These are phyloP conservation scores for Phallus indusiatus DNA, from an alignment of 768 basidiomycete genomes.

Conservation along the genomic window DNA sequence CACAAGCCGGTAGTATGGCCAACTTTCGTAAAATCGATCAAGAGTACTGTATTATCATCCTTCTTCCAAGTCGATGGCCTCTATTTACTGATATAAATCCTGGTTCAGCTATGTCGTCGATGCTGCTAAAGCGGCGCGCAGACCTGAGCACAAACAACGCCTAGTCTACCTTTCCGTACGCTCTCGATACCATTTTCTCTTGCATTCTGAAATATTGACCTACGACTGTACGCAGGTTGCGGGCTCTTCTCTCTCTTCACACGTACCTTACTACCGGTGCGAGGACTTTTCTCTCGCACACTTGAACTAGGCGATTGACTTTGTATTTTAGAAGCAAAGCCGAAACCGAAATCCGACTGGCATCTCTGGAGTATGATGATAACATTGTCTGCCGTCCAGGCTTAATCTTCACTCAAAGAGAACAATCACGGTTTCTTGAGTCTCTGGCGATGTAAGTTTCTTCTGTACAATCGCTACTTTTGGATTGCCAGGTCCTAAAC, in stretches of 20 bases:
- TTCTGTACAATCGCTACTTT: too few species aligned
- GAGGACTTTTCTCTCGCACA: too few species aligned
- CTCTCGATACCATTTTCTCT: too few species aligned
- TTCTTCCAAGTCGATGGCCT: not conserved
- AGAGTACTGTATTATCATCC: constrained; percentile 40
- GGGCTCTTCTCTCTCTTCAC: too few species aligned
- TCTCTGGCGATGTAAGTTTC: constrained; percentile 31
- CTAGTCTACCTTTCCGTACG: constrained; percentile 64
- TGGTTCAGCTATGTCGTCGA: constrained; percentile 57
- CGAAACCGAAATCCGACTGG: constrained; percentile 59
- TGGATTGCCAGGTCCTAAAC: too few species aligned
- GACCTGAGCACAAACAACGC: constrained; percentile 39
- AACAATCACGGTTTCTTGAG: constrained; percentile 32
- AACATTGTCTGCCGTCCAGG: constrained; percentile 63
- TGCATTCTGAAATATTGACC: too few species aligned
- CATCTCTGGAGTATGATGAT: constrained; percentile 58
- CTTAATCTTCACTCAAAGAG: constrained; percentile 37
- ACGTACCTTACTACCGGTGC: too few species aligned
- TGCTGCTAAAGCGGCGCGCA: constrained; percentile 58
- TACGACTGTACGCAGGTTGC: too few species aligned
- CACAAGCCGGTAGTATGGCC: constrained; percentile 49
- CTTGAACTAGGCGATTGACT: too few species aligned
- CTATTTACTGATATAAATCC: not conserved
- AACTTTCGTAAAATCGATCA: constrained; percentile 71
- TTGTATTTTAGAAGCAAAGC: constrained; percentile 52